Evolutionary conservation across 208 protist genomes (phyloP).

Genomic region (Zelonia costaricensis): DNA sequence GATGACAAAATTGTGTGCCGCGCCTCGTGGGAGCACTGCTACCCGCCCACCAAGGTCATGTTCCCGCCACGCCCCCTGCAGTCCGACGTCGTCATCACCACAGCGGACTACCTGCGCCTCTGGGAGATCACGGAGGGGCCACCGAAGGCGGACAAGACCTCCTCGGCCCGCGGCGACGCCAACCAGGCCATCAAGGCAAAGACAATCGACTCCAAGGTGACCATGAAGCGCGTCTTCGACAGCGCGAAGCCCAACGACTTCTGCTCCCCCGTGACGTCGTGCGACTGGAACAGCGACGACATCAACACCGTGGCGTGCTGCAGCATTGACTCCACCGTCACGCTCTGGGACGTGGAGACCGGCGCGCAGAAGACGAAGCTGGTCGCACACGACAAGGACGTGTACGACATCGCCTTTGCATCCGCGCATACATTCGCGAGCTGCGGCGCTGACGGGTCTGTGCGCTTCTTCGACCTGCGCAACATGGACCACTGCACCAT

Average conservation of each 20-base stretch:
- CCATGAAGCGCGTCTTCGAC: constrained; percentile 92
- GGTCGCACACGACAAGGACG: constrained; percentile 99
- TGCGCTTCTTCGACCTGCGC: constrained; percentile 98
- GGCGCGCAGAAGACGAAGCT: constrained; percentile 94
- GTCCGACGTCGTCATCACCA: constrained; percentile 96
- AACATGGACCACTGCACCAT: constrained; percentile 98
- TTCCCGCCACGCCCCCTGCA: constrained; percentile 90
- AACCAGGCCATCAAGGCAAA: constrained; percentile 26
- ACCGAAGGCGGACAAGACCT: constrained; percentile 20
- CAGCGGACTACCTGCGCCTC: constrained; percentile 98
- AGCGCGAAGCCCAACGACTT: constrained; percentile 93
- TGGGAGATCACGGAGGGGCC: constrained; percentile 88
- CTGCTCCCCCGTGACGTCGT: constrained; percentile 99
- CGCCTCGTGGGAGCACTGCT: constrained; percentile 96
- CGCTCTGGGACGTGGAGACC: constrained; percentile 97
- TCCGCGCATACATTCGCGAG: constrained; percentile 96
- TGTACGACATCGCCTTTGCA: constrained; percentile 99
- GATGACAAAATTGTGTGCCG: constrained; percentile 61
- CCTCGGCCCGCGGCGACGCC: constrained; percentile 2
- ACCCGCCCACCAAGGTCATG: constrained; percentile 97
- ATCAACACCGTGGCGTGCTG: constrained; percentile 96
- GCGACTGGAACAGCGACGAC: constrained; percentile 99
- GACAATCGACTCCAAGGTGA: constrained; percentile 64
- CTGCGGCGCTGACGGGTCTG: constrained; percentile 98
- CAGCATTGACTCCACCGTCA: constrained; percentile 99